Evolutionary conservation across 2,329 filamentous ascomycete species (phyloP).

Genomic region (Nemania sp.): DNA sequence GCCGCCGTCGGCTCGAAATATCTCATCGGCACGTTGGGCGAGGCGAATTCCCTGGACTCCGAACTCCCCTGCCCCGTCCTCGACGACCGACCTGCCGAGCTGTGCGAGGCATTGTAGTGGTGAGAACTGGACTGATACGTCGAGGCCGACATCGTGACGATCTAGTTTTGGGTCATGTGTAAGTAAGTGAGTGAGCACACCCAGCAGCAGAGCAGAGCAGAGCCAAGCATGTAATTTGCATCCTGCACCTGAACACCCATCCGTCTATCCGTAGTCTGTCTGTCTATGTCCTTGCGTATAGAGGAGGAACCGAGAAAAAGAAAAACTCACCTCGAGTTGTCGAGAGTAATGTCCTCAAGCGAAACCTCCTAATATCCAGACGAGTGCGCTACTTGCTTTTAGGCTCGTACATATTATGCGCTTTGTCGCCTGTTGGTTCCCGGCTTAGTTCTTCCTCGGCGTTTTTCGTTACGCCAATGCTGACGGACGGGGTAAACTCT

Average conservation of each 20-base stretch:
- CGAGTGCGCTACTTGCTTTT: slow-evolving; percentile 47
- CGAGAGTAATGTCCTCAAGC: slow-evolving; percentile 38
- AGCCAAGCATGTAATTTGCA: slow-evolving; percentile 13
- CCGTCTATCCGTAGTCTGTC: neutral
- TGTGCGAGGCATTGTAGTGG: slow-evolving; percentile 62
- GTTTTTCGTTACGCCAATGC: slow-evolving; percentile 31
- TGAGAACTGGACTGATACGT: slow-evolving; percentile 53
- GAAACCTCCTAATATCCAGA: slow-evolving; percentile 44
- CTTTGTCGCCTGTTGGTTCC: slow-evolving; percentile 45
- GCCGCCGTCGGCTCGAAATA: slow-evolving; percentile 87
- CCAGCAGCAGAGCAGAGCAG: neutral
- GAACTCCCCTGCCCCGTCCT: slow-evolving; percentile 47
- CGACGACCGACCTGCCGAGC: slow-evolving; percentile 56
- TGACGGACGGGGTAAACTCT: slow-evolving; percentile 13
- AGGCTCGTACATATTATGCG: slow-evolving; percentile 48
- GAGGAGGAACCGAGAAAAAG: neutral
- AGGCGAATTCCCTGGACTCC: slow-evolving; percentile 56
- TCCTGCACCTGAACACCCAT: slow-evolving; percentile 17
- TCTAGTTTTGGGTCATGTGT: slow-evolving; percentile 39
- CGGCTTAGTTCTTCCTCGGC: slow-evolving; percentile 35
- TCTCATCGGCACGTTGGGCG: slow-evolving; percentile 51
- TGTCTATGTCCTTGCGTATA: slow-evolving; percentile 7
- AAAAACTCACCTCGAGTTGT: slow-evolving; percentile 38
- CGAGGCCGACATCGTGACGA: slow-evolving; percentile 60
- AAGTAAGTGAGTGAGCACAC: slow-evolving; percentile 35